phyloP scores from a whole-genome alignment of 2,329 filamentous ascomycete species.

The Esteya vermicola region DNA sequence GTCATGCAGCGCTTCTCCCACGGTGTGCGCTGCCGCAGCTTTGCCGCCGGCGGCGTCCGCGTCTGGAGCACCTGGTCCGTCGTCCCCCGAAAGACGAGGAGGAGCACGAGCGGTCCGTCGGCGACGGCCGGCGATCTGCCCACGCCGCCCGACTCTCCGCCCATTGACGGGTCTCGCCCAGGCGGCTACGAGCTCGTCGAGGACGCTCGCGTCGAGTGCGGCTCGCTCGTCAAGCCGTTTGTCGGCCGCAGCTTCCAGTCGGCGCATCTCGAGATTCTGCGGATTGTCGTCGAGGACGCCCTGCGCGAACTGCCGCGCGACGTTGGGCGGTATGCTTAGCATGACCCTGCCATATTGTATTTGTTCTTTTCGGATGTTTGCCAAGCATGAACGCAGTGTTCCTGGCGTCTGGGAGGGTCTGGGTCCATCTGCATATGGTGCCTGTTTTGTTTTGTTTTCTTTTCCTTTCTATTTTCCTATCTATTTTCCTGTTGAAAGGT shows the following conservation, averaged over 20 bases:
- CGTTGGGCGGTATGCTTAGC: no score
- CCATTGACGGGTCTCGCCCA: conserved; percentile 2
- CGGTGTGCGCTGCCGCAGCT: conserved; percentile 27
- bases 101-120: neutral
- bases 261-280: conserved; percentile 18
- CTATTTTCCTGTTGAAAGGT: no score
- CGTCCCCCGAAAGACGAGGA: conserved; percentile 4
- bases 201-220: conserved; percentile 18
- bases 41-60: conserved; percentile 26
- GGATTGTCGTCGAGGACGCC: conserved; percentile 15
- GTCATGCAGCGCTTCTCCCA: conserved; percentile 26
- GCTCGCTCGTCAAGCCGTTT: conserved; percentile 19
- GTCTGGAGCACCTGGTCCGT: conserved; percentile 25
- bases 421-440: no score
- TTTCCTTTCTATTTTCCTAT: no score
- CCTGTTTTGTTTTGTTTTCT: no score
- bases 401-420: no score
- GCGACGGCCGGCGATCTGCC: neutral
- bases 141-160: neutral
- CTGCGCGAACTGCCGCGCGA: conserved; percentile 1
- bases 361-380: no score
- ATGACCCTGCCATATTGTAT: neutral
- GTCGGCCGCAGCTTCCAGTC: conserved; percentile 17
- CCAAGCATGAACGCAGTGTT: no score
- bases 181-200: conserved; percentile 21